Conservation (phyloP, 1,284 basidiomycete species). For the Fomitiporia mediterranea region DNA sequence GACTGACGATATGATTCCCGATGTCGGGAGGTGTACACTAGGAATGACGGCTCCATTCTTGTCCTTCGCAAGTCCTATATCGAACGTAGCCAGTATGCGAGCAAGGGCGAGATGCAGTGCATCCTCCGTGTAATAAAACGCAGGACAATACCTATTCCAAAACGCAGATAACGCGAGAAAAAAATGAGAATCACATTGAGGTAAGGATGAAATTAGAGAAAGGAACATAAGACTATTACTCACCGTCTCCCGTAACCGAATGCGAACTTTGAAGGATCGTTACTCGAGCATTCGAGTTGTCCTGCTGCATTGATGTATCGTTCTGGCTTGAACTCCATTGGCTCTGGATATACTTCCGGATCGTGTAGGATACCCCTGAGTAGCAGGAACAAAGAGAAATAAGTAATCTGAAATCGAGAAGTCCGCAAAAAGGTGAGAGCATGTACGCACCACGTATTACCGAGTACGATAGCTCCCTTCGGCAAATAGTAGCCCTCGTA, state of each 20-base stretch:
- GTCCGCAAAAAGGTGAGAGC: not conserved
- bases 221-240: not conserved
- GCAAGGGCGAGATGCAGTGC: constrained; percentile 16
- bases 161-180: not conserved
- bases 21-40: not conserved
- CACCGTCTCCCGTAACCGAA: constrained; percentile 20
- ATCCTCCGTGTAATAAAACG: constrained; percentile 10
- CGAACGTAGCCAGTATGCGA: constrained; percentile 14
- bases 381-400: not conserved
- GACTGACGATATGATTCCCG: constrained; percentile 9
- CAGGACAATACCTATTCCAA: constrained; percentile 18
- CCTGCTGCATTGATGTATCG: constrained; percentile 23
- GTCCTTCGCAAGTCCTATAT: constrained; percentile 20
- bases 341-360: constrained; percentile 23
- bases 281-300: not conserved
- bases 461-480: constrained; percentile 13
- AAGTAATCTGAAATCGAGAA: not conserved
- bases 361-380: constrained; percentile 17
- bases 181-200: not conserved
- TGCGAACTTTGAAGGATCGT: constrained; percentile 14
- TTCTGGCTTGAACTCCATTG: constrained; percentile 29
- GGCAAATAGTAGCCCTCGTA: constrained; percentile 15
- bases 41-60: not conserved
- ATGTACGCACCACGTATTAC: constrained; percentile 15
- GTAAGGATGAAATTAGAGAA: not conserved